Evolutionary conservation across 129 eudicot species (phyloP).

Genomic region (Solidago caesia): DNA sequence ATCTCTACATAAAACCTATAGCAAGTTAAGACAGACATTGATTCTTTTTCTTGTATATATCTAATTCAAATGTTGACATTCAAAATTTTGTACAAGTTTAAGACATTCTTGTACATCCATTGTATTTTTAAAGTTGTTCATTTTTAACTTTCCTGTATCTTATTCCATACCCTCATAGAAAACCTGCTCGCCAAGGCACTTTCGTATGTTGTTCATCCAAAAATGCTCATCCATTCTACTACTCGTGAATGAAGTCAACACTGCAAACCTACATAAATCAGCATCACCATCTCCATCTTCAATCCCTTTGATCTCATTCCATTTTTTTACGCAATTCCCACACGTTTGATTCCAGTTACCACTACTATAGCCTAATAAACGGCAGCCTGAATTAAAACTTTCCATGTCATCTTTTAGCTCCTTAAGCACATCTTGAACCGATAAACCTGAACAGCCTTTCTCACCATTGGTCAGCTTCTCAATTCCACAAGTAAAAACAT

Average conservation of each 20-base stretch:
- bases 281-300: conserved; percentile 17
- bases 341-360: conserved; percentile 33
- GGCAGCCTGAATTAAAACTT: conserved; percentile 29
- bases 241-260: conserved; percentile 43
- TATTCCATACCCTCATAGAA: conserved; percentile 23
- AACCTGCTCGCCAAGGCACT: conserved; percentile 45
- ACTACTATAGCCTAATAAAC: neutral
- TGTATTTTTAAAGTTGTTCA: neutral
- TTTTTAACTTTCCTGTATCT: neutral
- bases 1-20: neutral
- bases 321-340: conserved; percentile 38
- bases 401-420: conserved; percentile 28
- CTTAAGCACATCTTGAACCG: conserved; percentile 37
- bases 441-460: conserved; percentile 42
- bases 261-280: conserved; percentile 54
- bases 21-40: neutral
- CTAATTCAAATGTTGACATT: neutral
- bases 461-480: conserved; percentile 44
- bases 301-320: conserved; percentile 41
- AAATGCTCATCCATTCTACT: conserved; percentile 24
- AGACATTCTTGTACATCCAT: neutral
- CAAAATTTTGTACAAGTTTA: neutral
- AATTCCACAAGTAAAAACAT: conserved; percentile 48
- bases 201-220: conserved; percentile 31
- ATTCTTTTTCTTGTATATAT: conserved; percentile 3